phyloP scores from a whole-genome alignment of 495 filamentous ascomycete genomes.

The Coniosporium apollinis region DNA sequence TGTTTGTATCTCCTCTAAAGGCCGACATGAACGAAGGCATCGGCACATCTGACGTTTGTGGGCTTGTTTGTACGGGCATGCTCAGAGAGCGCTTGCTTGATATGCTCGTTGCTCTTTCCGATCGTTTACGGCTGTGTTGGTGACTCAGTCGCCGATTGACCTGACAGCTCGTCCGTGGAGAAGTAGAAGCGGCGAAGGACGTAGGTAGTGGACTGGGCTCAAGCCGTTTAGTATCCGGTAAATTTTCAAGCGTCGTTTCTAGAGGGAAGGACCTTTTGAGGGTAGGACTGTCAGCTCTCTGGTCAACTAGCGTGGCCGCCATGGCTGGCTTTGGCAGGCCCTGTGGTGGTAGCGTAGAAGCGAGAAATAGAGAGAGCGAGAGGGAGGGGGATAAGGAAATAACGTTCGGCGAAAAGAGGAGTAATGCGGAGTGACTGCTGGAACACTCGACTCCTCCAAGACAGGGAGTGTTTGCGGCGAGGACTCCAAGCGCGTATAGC shows the following conservation, averaged over 20 bases:
- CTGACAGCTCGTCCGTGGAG: background rate
- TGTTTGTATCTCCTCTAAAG: conserved; percentile 16
- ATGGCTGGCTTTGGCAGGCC: too few relatives aligned
- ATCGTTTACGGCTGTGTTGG: conserved; percentile 6
- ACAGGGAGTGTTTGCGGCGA: too few relatives aligned
- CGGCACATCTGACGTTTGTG: conserved; percentile 9
- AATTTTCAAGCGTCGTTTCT: conserved; percentile 12
- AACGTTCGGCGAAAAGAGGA: too few relatives aligned
- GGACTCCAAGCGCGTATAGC: too few relatives aligned
- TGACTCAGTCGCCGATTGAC: background rate
- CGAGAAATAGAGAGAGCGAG: too few relatives aligned
- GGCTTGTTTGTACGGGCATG: conserved; percentile 16
- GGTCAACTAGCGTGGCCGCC: conserved; percentile 7
- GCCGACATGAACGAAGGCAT: conserved; percentile 22
- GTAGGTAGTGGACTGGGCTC: conserved; percentile 4
- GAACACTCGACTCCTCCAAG: too few relatives aligned
- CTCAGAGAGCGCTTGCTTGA: conserved; percentile 6
- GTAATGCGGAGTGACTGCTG: too few relatives aligned
- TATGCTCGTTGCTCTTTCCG: conserved; percentile 1
- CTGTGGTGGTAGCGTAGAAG: too few relatives aligned
- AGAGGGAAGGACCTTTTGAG: conserved; percentile 17
- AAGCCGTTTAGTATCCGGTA: conserved; percentile 13
- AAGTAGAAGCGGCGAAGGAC: background rate
- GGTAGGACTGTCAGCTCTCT: conserved; percentile 18
- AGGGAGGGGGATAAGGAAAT: too few relatives aligned